These are phyloP conservation scores for Erigeron canadensis DNA, from an alignment of 129 eudicot genomes.

Conservation along the genomic window DNA sequence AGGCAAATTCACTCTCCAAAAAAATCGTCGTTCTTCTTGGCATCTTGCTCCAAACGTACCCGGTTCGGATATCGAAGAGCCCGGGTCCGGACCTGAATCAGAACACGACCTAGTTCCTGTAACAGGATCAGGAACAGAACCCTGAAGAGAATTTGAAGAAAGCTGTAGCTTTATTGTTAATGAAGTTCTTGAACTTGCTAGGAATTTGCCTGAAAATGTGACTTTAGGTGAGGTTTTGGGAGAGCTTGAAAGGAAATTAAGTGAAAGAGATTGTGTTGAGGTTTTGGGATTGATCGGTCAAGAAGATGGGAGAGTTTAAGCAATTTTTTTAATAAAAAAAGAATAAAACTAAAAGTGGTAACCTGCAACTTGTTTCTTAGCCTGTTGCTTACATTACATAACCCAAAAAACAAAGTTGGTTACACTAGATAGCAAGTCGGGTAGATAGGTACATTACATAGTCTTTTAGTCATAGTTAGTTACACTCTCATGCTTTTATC, in stretches of 20 bases:
- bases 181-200: conserved; percentile 51
- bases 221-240: conserved; percentile 73
- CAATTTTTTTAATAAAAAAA: too few species aligned
- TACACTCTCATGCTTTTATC: too few species aligned
- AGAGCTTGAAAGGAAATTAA: conserved; percentile 51
- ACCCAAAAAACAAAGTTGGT: too few species aligned
- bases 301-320: too few species aligned
- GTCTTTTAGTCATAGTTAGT: too few species aligned
- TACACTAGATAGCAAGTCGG: too few species aligned
- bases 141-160: conserved; percentile 17
- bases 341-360: too few species aligned
- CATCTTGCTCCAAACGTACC: conserved; percentile 44
- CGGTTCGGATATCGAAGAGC: too few species aligned
- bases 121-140: not conserved
- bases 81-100: conserved; percentile 8
- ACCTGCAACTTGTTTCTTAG: too few species aligned
- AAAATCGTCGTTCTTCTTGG: conserved; percentile 80
- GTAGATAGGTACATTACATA: too few species aligned
- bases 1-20: conserved; percentile 66
- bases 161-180: conserved; percentile 18
- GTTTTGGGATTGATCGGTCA: conserved; percentile 62
- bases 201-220: conserved; percentile 56
- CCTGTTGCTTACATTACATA: too few species aligned
- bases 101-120: conserved; percentile 10
- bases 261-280: conserved; percentile 64